Percentiles rank a stretch among this genome's conserved stretches.
phyloP scores from a whole-genome alignment of 129 eudicot species.

The Logfia minima region DNA sequence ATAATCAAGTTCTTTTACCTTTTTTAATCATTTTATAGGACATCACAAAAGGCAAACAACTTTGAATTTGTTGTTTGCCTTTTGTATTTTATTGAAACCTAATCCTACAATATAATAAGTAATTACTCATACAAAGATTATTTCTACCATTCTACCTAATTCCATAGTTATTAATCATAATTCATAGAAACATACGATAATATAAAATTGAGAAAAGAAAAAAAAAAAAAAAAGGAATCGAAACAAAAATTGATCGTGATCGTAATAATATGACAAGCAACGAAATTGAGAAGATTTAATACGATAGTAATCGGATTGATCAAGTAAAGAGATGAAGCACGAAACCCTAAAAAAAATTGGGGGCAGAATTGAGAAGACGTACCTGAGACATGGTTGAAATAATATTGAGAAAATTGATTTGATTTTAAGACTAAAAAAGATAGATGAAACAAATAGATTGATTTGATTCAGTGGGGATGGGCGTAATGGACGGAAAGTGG shows the following conservation, averaged over 20 bases:
- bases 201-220: no score
- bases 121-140: not conserved
- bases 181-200: not conserved
- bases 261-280: no score
- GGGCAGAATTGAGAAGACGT: not conserved
- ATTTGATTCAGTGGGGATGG: not conserved
- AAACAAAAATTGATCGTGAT: not conserved
- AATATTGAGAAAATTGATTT: slow-evolving; percentile 6
- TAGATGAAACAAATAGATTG: slow-evolving; percentile 10
- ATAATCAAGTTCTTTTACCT: no score
- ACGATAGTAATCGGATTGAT: not conserved
- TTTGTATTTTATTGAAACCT: not conserved
- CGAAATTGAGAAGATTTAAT: no score
- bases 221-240: no score
- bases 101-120: not conserved
- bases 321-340: not conserved
- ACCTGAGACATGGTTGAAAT: slow-evolving; percentile 37
- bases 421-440: slow-evolving; percentile 10
- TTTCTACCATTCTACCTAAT: not conserved
- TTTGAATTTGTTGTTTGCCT: no score
- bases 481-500: slow-evolving; percentile 6
- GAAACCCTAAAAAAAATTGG: not conserved
- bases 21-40: no score
- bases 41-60: no score
- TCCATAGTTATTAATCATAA: not conserved